These are phyloP conservation scores for Syzygium syzygioides DNA, from an alignment of 441 rosid genomes.

Conservation along the genomic window DNA sequence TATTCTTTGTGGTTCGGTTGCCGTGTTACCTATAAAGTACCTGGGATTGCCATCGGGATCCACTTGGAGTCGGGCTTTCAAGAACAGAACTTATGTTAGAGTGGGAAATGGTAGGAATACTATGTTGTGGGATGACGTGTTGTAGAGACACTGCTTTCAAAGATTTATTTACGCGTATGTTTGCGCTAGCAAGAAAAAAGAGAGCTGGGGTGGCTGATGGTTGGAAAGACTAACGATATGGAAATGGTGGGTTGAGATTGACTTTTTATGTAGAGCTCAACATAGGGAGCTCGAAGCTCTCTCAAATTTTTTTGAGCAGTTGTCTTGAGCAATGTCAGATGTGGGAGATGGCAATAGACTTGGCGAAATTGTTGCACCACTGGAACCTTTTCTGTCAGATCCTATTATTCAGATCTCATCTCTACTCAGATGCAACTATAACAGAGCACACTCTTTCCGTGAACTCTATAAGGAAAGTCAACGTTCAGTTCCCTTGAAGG, in stretches of 20 bases:
- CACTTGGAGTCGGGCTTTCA: neutral
- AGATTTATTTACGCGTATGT: neutral
- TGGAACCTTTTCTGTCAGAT: neutral
- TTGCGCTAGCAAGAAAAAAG: neutral
- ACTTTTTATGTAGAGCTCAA: neutral
- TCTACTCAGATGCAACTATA: neutral
- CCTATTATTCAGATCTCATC: neutral
- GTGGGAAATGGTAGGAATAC: neutral
- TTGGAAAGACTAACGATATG: neutral
- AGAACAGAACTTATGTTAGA: neutral
- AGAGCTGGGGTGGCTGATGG: neutral
- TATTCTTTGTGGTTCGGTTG: neutral
- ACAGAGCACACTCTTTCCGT: neutral
- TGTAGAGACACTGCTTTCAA: neutral
- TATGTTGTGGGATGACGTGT: neutral
- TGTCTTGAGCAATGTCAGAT: neutral
- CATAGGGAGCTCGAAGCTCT: neutral
- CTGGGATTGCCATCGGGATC: neutral
- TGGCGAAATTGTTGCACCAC: neutral
- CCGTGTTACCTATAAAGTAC: neutral
- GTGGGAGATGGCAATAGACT: neutral
- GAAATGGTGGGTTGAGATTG: neutral
- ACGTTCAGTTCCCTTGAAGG: neutral
- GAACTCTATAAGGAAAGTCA: neutral
- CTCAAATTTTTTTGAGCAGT: neutral